Evolutionary conservation across 805 yeast genomes (phyloP).

Genomic region (Metschnikowia orientalis): DNA sequence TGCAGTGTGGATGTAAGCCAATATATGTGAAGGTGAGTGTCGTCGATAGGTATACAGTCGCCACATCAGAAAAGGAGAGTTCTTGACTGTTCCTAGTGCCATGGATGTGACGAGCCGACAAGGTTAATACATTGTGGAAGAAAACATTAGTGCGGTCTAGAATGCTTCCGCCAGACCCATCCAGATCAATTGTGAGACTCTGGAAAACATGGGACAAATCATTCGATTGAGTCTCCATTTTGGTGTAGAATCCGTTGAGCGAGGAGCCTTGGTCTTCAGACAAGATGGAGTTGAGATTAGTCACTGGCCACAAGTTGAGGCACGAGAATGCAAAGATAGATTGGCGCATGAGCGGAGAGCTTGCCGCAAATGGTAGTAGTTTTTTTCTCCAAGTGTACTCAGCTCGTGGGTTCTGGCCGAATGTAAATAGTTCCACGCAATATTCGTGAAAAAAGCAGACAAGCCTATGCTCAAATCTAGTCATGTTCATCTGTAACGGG

Average conservation of each 20-base stretch:
- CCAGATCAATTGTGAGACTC: conserved; percentile 7
- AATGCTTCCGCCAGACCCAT: conserved; percentile 14
- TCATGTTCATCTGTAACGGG: conserved; percentile 20
- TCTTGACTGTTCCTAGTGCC: too few relatives aligned
- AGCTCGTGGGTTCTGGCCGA: conserved; percentile 19
- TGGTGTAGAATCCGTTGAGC: not conserved
- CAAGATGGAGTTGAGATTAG: conserved; percentile 15
- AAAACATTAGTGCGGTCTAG: conserved; percentile 24
- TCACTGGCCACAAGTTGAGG: conserved; percentile 23
- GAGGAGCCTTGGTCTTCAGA: conserved; percentile 6
- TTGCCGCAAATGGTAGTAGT: conserved; percentile 25
- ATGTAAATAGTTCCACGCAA: conserved; percentile 27
- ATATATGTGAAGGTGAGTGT: conserved; percentile 26
- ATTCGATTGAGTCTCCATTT: not conserved
- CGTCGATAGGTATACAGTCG: conserved; percentile 12
- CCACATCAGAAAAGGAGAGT: conserved; percentile 7
- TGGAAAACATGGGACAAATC: conserved; percentile 12
- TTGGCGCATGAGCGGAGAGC: conserved; percentile 25
- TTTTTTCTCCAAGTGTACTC: conserved; percentile 23
- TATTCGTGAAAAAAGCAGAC: conserved; percentile 26
- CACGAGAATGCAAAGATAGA: conserved; percentile 24
- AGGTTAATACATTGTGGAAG: conserved; percentile 13
- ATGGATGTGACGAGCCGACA: conserved; percentile 10
- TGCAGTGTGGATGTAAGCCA: conserved; percentile 29
- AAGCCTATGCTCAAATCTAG: conserved; percentile 23